These are phyloP conservation scores for Pilaira anomala DNA, from an alignment of 192 early-diverging fungal genomes.

Conservation along the genomic window DNA sequence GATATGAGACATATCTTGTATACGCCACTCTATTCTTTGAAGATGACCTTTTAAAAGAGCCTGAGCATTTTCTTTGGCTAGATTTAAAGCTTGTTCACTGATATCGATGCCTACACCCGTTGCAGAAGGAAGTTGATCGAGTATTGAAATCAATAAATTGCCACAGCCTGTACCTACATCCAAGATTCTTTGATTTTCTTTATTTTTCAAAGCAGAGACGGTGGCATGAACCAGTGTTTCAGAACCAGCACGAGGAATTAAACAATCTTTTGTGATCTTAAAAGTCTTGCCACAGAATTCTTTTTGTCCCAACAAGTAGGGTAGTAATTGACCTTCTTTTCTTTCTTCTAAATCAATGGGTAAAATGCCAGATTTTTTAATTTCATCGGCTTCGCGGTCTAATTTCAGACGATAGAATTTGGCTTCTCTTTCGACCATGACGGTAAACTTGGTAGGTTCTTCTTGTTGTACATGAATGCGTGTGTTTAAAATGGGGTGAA, in stretches of 20 bases:
- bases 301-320: slow-evolving; percentile 52
- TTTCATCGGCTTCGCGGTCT: slow-evolving; percentile 40
- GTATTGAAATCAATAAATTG: slow-evolving; percentile 60
- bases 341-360: slow-evolving; percentile 21
- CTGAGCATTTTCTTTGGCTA: slow-evolving; percentile 51
- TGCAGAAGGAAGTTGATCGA: slow-evolving; percentile 32
- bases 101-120: slow-evolving; percentile 67
- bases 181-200: slow-evolving; percentile 36
- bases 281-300: slow-evolving; percentile 58
- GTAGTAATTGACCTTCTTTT: slow-evolving; percentile 35
- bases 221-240: slow-evolving; percentile 61
- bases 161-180: slow-evolving; percentile 79
- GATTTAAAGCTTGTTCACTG: slow-evolving; percentile 45
- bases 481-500: slow-evolving; percentile 27
- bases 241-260: slow-evolving; percentile 70
- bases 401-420: slow-evolving; percentile 46
- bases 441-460: slow-evolving; percentile 54
- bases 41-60: slow-evolving; percentile 27
- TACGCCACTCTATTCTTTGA: slow-evolving; percentile 35
- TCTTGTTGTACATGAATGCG: slow-evolving; percentile 26
- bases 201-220: slow-evolving; percentile 19
- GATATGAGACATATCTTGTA: slow-evolving; percentile 46
- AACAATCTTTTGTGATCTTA: slow-evolving; percentile 55
- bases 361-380: slow-evolving; percentile 32
- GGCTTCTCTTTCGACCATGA: slow-evolving; percentile 54